Evolutionary conservation across 108 stramenopile species (phyloP), one percentile per base, ranked within the genome.

Genomic region (Thalassiosira profunda): DNA sequence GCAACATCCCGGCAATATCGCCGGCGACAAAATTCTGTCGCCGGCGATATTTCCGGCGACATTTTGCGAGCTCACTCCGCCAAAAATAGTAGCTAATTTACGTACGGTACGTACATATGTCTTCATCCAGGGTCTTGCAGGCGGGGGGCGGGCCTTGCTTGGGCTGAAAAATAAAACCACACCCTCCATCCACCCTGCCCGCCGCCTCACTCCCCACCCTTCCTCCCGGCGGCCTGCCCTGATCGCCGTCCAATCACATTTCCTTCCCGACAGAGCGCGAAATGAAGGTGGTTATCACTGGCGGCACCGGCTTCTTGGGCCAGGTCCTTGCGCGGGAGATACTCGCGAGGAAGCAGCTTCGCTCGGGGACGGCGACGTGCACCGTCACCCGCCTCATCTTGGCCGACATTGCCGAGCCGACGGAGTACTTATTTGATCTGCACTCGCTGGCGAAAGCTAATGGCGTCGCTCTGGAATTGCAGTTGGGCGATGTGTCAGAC

Each of bases 241-340:
- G 18, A 53, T 5, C 42, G 1, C 17, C 42, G 4, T 43, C 45
- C 24, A 7, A 46, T 45, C 70, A 20, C 11, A 43, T 42, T 52
- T 37, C 2, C 29, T 21, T 24, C 48, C 21, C 14, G n/a, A n/a
- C n/a, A n/a, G n/a, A n/a, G n/a, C n/a, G n/a, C n/a, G 62, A 33
- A 17, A 77, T 64, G 76, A 77, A 69, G 34, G 84, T 86, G 20
- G 70, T 86, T 25, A 81, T 86, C 52, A 86, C 85, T 11, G 85
- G 85, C 0, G 85, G 85, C n/a, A 66, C 70, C 0, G 85, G 85
- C 40, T 86, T 81, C 67, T 80, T 86, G n/a, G 85, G 85, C 43
- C 85, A 86, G 72, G 45, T 36, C 37, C 80, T 86, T 7, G 82
- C 85, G 21, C 62, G 59, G 29, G 63, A 54, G 4, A 51, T 86